phyloP scores from a whole-genome alignment of 345 rosid species.

The Citrus medica region DNA sequence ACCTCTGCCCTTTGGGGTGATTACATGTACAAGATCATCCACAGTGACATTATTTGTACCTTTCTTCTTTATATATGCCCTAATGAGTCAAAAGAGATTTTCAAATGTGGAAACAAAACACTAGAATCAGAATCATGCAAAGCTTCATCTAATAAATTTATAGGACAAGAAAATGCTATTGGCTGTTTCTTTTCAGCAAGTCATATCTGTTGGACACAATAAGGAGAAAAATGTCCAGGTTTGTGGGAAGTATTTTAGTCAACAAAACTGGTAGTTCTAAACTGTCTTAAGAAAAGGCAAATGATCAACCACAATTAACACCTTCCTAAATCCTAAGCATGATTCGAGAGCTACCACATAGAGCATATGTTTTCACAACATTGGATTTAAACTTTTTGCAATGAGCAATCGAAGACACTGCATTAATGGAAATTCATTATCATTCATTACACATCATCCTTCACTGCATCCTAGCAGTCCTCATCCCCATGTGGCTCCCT shows the following conservation, averaged over 20 bases:
- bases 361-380: background rate
- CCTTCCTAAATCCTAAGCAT: background rate
- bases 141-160: background rate
- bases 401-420: background rate
- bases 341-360: background rate
- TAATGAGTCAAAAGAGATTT: constrained; percentile 4
- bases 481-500: background rate
- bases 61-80: constrained; percentile 37
- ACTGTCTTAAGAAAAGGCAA: too few relatives aligned
- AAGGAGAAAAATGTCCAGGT: background rate
- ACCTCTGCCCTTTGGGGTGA: constrained; percentile 60
- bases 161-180: background rate
- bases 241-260: background rate
- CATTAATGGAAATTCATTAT: background rate
- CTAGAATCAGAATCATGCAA: background rate
- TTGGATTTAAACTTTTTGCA: background rate
- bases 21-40: constrained; percentile 45
- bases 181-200: background rate
- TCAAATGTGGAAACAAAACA: background rate
- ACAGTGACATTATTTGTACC: constrained; percentile 50
- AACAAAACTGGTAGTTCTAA: background rate
- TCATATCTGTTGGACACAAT: background rate
- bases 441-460: background rate
- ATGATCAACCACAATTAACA: background rate
- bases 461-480: background rate